These are phyloP conservation scores for Monilinia laxa DNA, from an alignment of 2,329 filamentous ascomycete species.

Conservation along the genomic window DNA sequence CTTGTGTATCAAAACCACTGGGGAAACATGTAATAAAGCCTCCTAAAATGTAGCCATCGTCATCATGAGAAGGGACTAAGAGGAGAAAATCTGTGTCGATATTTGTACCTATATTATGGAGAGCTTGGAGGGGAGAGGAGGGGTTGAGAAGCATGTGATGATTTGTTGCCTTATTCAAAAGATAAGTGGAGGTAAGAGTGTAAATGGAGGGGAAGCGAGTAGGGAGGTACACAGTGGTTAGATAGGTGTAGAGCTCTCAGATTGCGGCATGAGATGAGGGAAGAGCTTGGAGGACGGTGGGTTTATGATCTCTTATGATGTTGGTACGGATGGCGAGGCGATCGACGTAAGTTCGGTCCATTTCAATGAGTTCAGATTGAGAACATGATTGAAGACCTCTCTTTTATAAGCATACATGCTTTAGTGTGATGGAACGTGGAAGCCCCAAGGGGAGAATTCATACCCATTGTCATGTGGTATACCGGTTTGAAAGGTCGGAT, in stretches of 20 bases:
- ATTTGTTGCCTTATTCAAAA: conserved; percentile 49
- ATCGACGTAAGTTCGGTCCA: conserved; percentile 58
- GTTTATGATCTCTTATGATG: conserved; percentile 47
- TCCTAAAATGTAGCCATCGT: conserved; percentile 51
- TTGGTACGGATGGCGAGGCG: conserved; percentile 51
- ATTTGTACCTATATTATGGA: conserved; percentile 50
- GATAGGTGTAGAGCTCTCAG: conserved; percentile 56
- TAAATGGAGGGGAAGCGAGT: conserved; percentile 56
- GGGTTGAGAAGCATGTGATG: conserved; percentile 44
- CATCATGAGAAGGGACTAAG: conserved; percentile 48
- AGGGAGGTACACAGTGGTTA: conserved; percentile 56
- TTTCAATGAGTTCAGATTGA: conserved; percentile 54
- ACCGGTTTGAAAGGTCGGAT: conserved; percentile 59
- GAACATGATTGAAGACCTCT: conserved; percentile 53
- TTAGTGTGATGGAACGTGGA: no score
- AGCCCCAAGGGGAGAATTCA: conserved; percentile 15
- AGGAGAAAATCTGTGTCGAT: conserved; percentile 62
- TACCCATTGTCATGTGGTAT: conserved; percentile 67
- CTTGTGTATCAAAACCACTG: conserved; percentile 55
- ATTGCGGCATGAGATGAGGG: conserved; percentile 47
- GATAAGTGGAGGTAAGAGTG: conserved; percentile 34
- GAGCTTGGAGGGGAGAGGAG: conserved; percentile 42
- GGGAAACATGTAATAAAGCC: conserved; percentile 58
- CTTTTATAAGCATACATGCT: not conserved
- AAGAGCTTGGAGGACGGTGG: conserved; percentile 44